Evolutionary conservation across 441 rosid species (phyloP), one percentile per base, ranked within the genome.

Genomic region (Populus hybrid): DNA sequence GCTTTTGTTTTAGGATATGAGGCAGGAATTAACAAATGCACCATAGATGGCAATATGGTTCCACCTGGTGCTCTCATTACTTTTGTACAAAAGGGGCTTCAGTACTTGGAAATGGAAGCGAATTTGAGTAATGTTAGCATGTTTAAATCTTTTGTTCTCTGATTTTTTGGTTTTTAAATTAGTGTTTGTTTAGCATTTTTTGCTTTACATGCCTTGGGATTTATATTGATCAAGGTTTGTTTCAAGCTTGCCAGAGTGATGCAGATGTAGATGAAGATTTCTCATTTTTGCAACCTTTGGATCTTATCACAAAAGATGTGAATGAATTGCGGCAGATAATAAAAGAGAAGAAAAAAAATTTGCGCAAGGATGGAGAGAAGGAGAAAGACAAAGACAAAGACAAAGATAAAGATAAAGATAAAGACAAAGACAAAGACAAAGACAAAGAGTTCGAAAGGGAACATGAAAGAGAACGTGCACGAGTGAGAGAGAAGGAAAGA

Each of bases 31-130:
- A 91, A 91, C 81, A 94, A 94, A 81, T 87, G 94, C 75, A 91
- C 88, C 26, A 92, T 97, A 78, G 97, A 97, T 72, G 99, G 99
- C 64, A 93, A 92, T 86, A 84, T 91, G 98, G 91, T 94, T 85
- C 99, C 99, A 14, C 98, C 98, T 67, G 94, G 93, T 78, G 97
- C 98, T 74, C 97, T 97, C 79, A 89, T 97, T 85, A 88, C 91
- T 9, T 90, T 91, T 76, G 93, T 97, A 74, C 99, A 93, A 38
- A 94, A 93, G 82, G 99, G 98, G 74, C 94, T 94, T 64, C 99
- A 93, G 77, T 97, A 92, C 82, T 77, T 97, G 91, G 98, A 97
- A 92, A 92, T 94, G 99, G 99, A 97, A 84, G 99, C 98, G 56
- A 94, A 97, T 82, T 77, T 93, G 90, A 89, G 84, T 87, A 89